These are phyloP conservation scores for Trypanosoma melophagium DNA, from an alignment of 208 protist genomes.

Conservation along the genomic window DNA sequence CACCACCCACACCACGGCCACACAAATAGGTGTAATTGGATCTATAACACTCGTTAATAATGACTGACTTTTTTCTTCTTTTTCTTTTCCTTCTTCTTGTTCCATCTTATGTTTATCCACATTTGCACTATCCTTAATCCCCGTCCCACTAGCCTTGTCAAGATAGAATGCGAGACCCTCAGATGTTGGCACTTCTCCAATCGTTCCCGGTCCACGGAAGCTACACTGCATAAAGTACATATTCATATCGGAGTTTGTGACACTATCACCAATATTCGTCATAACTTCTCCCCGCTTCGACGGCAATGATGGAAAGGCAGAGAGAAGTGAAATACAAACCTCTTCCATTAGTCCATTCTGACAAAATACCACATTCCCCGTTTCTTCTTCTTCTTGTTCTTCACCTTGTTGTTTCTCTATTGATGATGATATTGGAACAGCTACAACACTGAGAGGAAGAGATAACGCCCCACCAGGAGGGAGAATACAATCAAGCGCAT, in stretches of 20 bases:
- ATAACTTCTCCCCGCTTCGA: slow-evolving; percentile 24
- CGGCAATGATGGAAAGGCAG: slow-evolving; percentile 27
- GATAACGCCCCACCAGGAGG: slow-evolving; percentile 50
- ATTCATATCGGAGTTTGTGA: slow-evolving; percentile 38
- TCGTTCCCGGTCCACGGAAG: slow-evolving; percentile 49
- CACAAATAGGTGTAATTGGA: slow-evolving; percentile 66
- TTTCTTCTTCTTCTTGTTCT: slow-evolving; percentile 5
- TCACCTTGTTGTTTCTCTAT: background rate
- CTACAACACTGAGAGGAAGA: slow-evolving; percentile 50
- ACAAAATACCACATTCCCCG: too few relatives aligned
- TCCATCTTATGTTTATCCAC: slow-evolving; percentile 7
- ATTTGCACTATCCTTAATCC: slow-evolving; percentile 1
- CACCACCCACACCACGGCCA: slow-evolving; percentile 64
- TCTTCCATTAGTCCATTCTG: slow-evolving; percentile 32
- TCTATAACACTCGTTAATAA: slow-evolving; percentile 46
- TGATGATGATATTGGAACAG: slow-evolving; percentile 7
- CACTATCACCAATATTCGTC: slow-evolving; percentile 29
- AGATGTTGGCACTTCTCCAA: slow-evolving; percentile 32
- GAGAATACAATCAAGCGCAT: slow-evolving; percentile 44
- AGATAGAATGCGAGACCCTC: slow-evolving; percentile 64
- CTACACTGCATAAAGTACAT: slow-evolving; percentile 66
- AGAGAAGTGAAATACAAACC: slow-evolving; percentile 46
- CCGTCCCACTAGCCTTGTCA: slow-evolving; percentile 44
- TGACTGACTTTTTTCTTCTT: slow-evolving; percentile 21
- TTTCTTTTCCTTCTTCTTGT: background rate